These are phyloP conservation scores for Acacia pycnantha DNA, from an alignment of 331 rosid genomes.

Conservation along the genomic window DNA sequence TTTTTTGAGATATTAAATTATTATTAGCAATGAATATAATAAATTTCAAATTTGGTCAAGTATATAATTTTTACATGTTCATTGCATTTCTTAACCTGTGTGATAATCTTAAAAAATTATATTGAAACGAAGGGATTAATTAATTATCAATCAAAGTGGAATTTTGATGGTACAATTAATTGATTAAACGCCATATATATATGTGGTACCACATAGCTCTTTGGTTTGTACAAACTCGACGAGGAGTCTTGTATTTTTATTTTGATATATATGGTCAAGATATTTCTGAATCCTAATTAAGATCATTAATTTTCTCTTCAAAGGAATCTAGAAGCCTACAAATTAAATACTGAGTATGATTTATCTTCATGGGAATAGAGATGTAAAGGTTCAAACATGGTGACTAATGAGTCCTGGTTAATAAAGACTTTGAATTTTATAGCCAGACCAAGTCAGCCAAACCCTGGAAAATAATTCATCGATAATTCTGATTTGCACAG, in stretches of 20 bases:
- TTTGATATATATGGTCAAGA: not conserved
- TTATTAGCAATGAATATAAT: not conserved
- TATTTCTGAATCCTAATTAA: not conserved
- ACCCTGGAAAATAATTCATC: not conserved
- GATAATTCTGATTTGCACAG: not conserved
- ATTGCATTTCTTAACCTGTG: not conserved
- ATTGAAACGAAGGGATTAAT: not conserved
- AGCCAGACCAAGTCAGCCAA: not conserved
- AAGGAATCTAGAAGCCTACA: not conserved
- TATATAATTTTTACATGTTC: not conserved
- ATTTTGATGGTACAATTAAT: not conserved
- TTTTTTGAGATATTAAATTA: not conserved
- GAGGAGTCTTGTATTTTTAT: not conserved
- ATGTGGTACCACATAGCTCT: not conserved
- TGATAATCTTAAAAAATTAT: not conserved
- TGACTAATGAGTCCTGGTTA: not conserved
- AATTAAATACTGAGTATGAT: no score
- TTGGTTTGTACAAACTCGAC: not conserved
- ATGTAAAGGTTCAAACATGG: not conserved
- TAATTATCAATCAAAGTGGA: not conserved
- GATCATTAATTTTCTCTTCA: not conserved
- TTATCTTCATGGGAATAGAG: not conserved
- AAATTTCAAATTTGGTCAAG: not conserved
- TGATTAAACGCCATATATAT: not conserved
- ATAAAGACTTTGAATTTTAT: not conserved